A percentile compares a stretch with the other conserved stretches of the same genome.
Conservation (phyloP, 2,329 filamentous ascomycete species). For the Trichoderma endophyticum region DNA sequence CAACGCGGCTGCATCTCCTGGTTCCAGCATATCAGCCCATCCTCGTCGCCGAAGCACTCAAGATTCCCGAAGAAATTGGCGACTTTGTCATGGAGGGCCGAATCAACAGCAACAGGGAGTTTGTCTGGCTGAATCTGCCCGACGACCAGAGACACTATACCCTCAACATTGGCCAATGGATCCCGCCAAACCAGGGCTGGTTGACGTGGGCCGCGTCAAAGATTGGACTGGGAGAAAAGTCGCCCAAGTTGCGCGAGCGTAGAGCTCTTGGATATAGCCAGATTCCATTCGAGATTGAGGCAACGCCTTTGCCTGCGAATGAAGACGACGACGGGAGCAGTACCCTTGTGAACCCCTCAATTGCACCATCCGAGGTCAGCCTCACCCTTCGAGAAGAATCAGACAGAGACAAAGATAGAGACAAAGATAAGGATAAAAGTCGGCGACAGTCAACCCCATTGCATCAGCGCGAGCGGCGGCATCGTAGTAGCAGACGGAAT, state of each 20-base stretch:
- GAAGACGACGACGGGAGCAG: conserved; percentile 13
- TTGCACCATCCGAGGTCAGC: conserved; percentile 4
- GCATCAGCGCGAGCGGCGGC: conserved; percentile 7
- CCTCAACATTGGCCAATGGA: conserved; percentile 34
- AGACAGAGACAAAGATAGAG: background rate
- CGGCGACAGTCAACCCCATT: conserved; percentile 1
- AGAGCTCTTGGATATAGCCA: conserved; percentile 29
- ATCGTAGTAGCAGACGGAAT: conserved; percentile 13
- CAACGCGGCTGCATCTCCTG: conserved; percentile 36
- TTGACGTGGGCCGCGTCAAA: conserved; percentile 28
- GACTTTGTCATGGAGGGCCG: conserved; percentile 39
- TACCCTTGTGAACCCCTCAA: conserved; percentile 15
- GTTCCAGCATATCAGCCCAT: conserved; percentile 40
- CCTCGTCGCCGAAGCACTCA: conserved; percentile 35
- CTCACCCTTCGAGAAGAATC: background rate
- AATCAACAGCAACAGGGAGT: conserved; percentile 37
- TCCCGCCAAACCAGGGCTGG: conserved; percentile 29
- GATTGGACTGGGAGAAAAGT: conserved; percentile 28
- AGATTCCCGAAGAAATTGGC: conserved; percentile 36
- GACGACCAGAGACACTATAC: conserved; percentile 33
- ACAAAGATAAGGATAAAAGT: background rate
- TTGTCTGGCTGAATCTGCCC: conserved; percentile 39
- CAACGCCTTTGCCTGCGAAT: background rate
- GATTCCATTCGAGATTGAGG: conserved; percentile 4
- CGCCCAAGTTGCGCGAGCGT: conserved; percentile 23